Percentiles rank a stretch among this genome's conserved stretches.
phyloP scores from a whole-genome alignment of 192 early-diverging fungal species.

The Linnemannia zychae region DNA sequence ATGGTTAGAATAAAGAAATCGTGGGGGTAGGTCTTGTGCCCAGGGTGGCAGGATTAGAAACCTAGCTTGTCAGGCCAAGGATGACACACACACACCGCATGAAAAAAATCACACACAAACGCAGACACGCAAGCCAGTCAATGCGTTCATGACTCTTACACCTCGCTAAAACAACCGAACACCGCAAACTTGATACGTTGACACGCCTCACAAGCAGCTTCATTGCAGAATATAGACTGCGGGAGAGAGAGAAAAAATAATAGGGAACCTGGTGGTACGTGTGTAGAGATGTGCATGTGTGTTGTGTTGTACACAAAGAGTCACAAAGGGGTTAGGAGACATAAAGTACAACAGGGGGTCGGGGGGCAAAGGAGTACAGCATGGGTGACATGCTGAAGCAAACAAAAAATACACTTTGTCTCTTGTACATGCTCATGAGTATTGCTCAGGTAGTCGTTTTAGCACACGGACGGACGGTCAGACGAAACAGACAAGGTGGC shows the following conservation, averaged over 20 bases:
- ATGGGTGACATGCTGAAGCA: neutral
- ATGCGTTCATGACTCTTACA: neutral
- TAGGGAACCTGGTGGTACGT: neutral
- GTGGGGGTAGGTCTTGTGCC: too few relatives aligned
- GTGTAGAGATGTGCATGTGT: neutral
- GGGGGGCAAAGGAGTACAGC: neutral
- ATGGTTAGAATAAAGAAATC: neutral
- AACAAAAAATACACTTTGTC: neutral
- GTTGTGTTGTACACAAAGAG: neutral
- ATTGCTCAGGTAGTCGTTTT: neutral
- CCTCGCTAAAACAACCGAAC: neutral
- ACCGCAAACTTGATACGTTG: too few relatives aligned
- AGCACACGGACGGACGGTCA: neutral
- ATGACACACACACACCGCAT: neutral
- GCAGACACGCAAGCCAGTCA: neutral
- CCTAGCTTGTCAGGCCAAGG: conserved; percentile 15
- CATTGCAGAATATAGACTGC: too few relatives aligned
- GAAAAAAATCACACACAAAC: neutral
- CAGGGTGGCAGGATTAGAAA: conserved; percentile 10
- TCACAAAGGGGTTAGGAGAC: neutral
- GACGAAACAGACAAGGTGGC: neutral
- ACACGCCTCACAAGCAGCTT: neutral
- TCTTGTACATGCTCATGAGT: neutral
- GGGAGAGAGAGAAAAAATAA: neutral
- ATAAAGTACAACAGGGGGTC: neutral